Conservation (phyloP, 805 yeast genomes). For the Candida sanyiensis region DNA sequence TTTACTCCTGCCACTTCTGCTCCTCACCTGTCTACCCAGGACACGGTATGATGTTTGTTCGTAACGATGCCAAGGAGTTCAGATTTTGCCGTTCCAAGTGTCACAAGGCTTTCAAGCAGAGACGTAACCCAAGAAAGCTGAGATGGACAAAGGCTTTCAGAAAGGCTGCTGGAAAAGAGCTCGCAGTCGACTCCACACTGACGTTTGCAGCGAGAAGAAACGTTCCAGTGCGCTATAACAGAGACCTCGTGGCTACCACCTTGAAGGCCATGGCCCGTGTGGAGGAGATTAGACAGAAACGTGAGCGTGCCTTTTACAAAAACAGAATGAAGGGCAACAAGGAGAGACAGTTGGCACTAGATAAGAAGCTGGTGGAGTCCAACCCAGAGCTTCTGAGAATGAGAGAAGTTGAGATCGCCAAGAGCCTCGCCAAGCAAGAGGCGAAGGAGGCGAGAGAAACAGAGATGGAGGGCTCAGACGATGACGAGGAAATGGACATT, state of each 20-base stretch:
- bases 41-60: constrained; percentile 95
- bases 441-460: constrained; percentile 49
- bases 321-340: constrained; percentile 98
- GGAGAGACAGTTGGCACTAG: constrained; percentile 77
- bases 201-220: constrained; percentile 97
- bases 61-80: constrained; percentile 97
- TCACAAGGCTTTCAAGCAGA: constrained; percentile 94
- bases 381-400: constrained; percentile 86
- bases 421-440: constrained; percentile 65
- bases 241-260: constrained; percentile 92
- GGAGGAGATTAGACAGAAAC: constrained; percentile 90
- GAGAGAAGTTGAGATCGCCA: constrained; percentile 88
- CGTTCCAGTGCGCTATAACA: constrained; percentile 95
- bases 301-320: constrained; percentile 98
- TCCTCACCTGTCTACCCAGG: constrained; percentile 94
- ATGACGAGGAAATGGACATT: constrained; percentile 52
- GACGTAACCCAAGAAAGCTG: constrained; percentile 97
- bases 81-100: constrained; percentile 97
- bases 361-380: constrained; percentile 80
- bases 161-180: constrained; percentile 97
- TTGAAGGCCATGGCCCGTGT: constrained; percentile 93
- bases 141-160: constrained; percentile 99
- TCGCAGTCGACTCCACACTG: constrained; percentile 94
- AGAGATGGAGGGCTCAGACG: constrained; percentile 40
- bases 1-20: constrained; percentile 91